Percentiles rank a stretch among this genome's conserved stretches.
phyloP scores from a whole-genome alignment of 2,329 filamentous ascomycete species.

The Aspergillus neotritici region DNA sequence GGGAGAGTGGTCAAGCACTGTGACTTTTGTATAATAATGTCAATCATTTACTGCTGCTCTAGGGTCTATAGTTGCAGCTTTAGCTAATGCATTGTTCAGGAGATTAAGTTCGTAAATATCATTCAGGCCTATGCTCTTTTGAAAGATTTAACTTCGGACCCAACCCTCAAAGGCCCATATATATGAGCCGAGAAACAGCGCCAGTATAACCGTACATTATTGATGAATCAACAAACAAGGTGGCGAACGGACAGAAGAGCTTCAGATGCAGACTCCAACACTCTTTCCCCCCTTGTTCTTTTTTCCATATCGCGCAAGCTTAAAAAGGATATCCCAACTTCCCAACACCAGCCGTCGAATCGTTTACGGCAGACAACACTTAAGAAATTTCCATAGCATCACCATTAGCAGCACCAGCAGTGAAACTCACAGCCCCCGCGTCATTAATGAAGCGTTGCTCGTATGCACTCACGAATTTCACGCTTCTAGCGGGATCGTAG shows the following conservation, averaged over 20 bases:
- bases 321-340: conserved; percentile 2
- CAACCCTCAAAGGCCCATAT: conserved; percentile 19
- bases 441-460: conserved; percentile 92
- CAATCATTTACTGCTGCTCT: not conserved
- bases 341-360: conserved; percentile 10
- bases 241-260: conserved; percentile 12
- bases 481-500: conserved; percentile 81
- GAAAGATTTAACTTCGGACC: conserved; percentile 20
- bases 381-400: conserved; percentile 67
- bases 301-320: not conserved
- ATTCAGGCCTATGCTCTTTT: conserved; percentile 15
- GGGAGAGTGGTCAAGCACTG: conserved; percentile 49
- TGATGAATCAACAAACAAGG: conserved; percentile 21
- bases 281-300: not conserved
- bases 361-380: conserved; percentile 3
- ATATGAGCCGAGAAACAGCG: conserved; percentile 27
- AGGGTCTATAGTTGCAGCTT: conserved; percentile 8
- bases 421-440: conserved; percentile 70
- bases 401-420: conserved; percentile 42
- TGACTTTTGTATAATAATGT: conserved; percentile 46
- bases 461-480: conserved; percentile 82
- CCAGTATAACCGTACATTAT: conserved; percentile 36
- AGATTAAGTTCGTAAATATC: conserved; percentile 19
- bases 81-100: conserved; percentile 6
- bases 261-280: conserved; percentile 9